These are phyloP conservation scores for Hydrangea macrophylla DNA, from an alignment of 148 eudicot genomes.

Conservation along the genomic window DNA sequence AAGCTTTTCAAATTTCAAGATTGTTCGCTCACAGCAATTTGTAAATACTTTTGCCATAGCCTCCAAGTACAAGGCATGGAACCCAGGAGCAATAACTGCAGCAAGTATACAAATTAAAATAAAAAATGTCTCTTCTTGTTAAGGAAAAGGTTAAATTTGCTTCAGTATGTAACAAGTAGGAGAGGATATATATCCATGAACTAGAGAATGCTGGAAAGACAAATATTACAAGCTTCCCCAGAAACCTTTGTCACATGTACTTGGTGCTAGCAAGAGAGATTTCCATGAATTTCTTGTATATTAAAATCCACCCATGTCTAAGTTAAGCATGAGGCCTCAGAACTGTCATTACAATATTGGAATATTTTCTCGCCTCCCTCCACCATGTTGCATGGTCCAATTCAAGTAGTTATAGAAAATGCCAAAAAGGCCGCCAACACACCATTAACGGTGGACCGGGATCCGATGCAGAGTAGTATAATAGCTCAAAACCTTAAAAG, in stretches of 20 bases:
- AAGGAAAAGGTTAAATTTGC: too few species aligned
- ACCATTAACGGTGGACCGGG: too few species aligned
- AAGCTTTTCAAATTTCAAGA: constrained; percentile 67
- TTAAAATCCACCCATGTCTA: too few species aligned
- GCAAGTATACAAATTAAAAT: background rate
- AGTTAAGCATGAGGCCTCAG: too few species aligned
- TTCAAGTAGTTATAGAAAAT: too few species aligned
- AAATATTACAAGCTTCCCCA: background rate
- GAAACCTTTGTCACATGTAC: background rate
- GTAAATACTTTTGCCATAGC: constrained; percentile 86
- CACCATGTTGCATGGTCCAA: too few species aligned
- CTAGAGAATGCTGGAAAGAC: background rate
- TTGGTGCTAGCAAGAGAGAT: background rate
- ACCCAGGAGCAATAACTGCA: constrained; percentile 98
- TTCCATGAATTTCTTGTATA: too few species aligned
- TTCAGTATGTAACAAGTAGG: background rate
- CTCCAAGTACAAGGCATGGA: constrained; percentile 91
- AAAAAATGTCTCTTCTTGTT: background rate
- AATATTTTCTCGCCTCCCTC: too few species aligned
- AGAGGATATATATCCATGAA: background rate
- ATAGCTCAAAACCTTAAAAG: too few species aligned
- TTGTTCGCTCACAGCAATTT: constrained; percentile 70
- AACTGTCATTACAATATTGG: too few species aligned
- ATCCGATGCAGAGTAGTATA: too few species aligned
- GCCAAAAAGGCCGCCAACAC: too few species aligned